These are phyloP conservation scores for Eutrema japonicum DNA, from an alignment of 345 rosid species.

Conservation along the genomic window DNA sequence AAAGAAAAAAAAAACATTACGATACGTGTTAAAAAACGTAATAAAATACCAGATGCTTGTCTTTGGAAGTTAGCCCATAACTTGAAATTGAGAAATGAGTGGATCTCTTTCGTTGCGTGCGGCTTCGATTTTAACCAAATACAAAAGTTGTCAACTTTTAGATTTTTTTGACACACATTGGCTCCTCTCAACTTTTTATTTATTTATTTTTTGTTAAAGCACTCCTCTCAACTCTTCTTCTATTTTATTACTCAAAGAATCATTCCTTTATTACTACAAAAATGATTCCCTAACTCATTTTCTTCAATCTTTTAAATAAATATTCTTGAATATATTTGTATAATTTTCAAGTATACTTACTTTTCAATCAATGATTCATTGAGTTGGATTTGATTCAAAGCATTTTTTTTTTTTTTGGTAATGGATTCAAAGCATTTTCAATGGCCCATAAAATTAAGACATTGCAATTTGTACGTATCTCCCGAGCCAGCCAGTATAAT, in stretches of 20 bases:
- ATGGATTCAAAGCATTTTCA: conserved; percentile 16
- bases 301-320: neutral
- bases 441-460: neutral
- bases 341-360: neutral
- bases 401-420: no score
- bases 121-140: conserved; percentile 22
- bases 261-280: neutral
- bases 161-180: neutral
- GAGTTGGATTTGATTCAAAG: neutral
- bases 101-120: conserved; percentile 28
- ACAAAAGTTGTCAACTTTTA: neutral
- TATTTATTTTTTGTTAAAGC: neutral
- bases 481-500: neutral
- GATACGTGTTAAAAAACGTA: neutral
- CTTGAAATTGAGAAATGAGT: conserved; percentile 17
- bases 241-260: conserved; percentile 17
- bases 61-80: neutral
- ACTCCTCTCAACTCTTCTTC: conserved; percentile 5
- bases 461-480: neutral
- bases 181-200: neutral
- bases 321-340: neutral
- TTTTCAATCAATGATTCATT: neutral
- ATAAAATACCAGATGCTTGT: conserved; percentile 1
- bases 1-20: no score
- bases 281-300: neutral